A percentile compares a stretch with the other conserved stretches of the same genome.
phyloP scores from a whole-genome alignment of 352 stramenopile genomes.

The Globisporangium acanthophoron region DNA sequence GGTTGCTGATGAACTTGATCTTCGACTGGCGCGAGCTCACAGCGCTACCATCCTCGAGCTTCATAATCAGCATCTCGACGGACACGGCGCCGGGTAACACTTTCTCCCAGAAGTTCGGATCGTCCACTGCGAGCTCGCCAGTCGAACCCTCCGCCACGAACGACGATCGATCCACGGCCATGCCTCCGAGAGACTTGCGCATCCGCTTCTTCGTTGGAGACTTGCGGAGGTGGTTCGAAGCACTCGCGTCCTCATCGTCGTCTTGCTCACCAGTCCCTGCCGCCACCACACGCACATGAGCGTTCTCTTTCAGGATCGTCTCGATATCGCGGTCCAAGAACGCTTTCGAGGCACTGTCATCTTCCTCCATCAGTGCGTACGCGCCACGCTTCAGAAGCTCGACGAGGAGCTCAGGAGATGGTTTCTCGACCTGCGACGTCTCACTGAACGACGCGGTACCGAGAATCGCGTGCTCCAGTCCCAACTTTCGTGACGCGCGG shows the following conservation, averaged over 20 bases:
- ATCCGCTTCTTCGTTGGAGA: conserved; percentile 45
- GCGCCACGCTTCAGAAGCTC: conserved; percentile 96
- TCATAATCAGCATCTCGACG: conserved; percentile 82
- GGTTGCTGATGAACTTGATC: conserved; percentile 87
- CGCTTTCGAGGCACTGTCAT: conserved; percentile 92
- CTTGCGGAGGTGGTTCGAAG: conserved; percentile 22
- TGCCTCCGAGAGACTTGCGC: conserved; percentile 71
- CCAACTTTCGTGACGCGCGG: conserved; percentile 96
- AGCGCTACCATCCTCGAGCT: conserved; percentile 83
- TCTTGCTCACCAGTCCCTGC: conserved; percentile 24
- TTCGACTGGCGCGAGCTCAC: conserved; percentile 77
- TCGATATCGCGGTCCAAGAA: conserved; percentile 98
- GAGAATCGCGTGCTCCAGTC: conserved; percentile 98
- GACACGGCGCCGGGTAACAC: conserved; percentile 82
- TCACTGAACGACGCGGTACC: conserved; percentile 92
- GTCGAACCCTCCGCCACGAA: conserved; percentile 91
- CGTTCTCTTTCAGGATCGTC: conserved; percentile 88
- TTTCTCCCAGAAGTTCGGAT: conserved; percentile 96
- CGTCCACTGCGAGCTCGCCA: conserved; percentile 91
- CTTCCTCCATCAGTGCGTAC: conserved; percentile 98
- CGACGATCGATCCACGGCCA: conserved; percentile 82
- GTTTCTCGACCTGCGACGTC: conserved; percentile 80
- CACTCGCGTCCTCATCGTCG: conserved; percentile 16
- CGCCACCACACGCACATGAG: conserved; percentile 60
- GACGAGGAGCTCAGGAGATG: conserved; percentile 92